Percentiles rank a stretch among this genome's conserved stretches.
Evolutionary conservation across 495 filamentous ascomycete genomes (phyloP).

Genomic region (Hypoxylon crocopeplum): DNA sequence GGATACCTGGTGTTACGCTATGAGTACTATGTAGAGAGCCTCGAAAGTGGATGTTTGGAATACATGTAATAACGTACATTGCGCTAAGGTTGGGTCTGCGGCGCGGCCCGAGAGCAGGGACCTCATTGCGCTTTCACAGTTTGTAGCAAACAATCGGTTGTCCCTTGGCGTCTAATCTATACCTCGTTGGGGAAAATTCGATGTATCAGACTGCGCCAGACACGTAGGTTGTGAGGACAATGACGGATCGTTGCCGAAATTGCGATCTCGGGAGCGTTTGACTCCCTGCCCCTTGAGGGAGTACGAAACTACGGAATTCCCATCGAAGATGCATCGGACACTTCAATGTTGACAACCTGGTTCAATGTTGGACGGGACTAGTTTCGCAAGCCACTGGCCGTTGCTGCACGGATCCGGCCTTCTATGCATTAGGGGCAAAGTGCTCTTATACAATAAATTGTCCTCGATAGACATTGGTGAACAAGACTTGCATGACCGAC

Average conservation of each 20-base stretch:
- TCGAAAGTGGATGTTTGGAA: conserved; percentile 2
- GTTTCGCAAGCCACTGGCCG: conserved; percentile 2
- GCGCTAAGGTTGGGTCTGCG: conserved; percentile 20
- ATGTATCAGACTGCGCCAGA: not conserved
- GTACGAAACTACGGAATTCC: not conserved
- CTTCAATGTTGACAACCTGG: conserved; percentile 20
- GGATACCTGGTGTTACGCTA: conserved; percentile 16
- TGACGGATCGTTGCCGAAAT: conserved; percentile 25
- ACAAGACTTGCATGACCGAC: not conserved
- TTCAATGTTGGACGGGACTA: conserved; percentile 14
- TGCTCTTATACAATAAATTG: not conserved
- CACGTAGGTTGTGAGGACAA: conserved; percentile 8
- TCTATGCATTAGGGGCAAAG: not conserved
- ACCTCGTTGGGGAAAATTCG: not conserved
- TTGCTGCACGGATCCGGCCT: conserved; percentile 20
- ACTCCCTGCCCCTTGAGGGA: not conserved
- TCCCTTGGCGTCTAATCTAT: conserved; percentile 16
- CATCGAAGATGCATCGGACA: conserved; percentile 14
- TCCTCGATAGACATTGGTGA: not conserved
- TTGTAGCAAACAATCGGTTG: conserved; percentile 29
- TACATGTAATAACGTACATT: not conserved
- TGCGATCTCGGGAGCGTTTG: conserved; percentile 23
- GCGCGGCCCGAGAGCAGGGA: conserved; percentile 27
- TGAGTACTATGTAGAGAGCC: conserved; percentile 2
- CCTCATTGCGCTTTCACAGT: not conserved